phyloP scores from a whole-genome alignment of 2,329 filamentous ascomycete genomes.

The Colletotrichum melonis region DNA sequence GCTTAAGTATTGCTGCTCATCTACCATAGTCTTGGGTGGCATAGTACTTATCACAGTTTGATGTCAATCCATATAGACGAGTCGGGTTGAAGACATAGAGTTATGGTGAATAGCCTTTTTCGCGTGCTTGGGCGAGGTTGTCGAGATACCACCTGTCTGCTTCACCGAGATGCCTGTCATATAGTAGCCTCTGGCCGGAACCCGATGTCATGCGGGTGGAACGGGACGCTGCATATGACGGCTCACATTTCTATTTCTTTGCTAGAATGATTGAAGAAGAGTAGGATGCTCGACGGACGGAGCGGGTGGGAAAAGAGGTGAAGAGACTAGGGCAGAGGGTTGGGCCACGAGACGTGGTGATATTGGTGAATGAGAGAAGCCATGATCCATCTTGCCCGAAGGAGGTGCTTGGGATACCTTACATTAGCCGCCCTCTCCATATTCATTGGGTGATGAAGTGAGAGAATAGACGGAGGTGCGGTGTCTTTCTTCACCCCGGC shows the following conservation, averaged over 20 bases:
- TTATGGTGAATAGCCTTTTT: background rate
- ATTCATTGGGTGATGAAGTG: no score
- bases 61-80: background rate
- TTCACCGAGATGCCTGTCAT: background rate
- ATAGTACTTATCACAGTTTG: background rate
- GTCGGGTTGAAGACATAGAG: background rate
- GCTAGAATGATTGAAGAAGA: background rate
- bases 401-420: background rate
- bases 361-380: background rate
- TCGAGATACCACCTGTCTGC: background rate
- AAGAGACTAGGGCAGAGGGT: background rate
- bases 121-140: background rate
- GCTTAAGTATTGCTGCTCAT: background rate
- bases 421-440: background rate
- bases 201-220: background rate
- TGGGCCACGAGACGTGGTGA: background rate
- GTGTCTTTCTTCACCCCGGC: background rate
- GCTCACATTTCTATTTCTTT: background rate
- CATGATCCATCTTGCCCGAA: background rate
- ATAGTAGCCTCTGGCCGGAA: background rate
- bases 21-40: background rate
- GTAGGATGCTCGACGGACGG: background rate
- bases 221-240: conserved; percentile 23
- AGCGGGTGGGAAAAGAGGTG: background rate
- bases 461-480: background rate